Conservation (phyloP, 306 rosid species). For the Vigna nakashimae region DNA sequence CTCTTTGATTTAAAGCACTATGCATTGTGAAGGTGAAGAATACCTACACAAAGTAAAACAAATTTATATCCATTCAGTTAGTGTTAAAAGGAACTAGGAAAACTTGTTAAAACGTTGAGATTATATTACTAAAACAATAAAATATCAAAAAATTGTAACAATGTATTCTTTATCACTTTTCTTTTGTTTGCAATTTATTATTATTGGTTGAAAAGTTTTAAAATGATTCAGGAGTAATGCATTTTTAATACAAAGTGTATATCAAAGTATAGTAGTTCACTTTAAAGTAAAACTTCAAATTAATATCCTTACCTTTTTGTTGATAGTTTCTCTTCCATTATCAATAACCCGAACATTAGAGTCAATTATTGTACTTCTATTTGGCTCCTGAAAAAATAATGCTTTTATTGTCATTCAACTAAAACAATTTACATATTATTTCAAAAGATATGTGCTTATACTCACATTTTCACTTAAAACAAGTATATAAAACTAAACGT, state of each 20-base stretch:
- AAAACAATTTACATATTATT: not conserved
- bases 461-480: not conserved
- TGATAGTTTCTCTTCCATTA: slow-evolving; percentile 75
- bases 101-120: not conserved
- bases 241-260: not conserved
- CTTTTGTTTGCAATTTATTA: not conserved
- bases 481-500: not conserved
- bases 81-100: not conserved
- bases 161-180: not conserved
- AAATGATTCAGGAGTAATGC: no score
- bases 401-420: no score
- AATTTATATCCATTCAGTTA: not conserved
- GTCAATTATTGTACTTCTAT: slow-evolving; percentile 79
- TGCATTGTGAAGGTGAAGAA: slow-evolving; percentile 73
- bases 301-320: slow-evolving; percentile 63
- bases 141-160: not conserved
- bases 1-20: slow-evolving; percentile 67
- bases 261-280: not conserved
- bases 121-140: not conserved
- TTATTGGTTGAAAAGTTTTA: not conserved
- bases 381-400: slow-evolving; percentile 65
- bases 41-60: slow-evolving; percentile 55
- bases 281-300: not conserved
- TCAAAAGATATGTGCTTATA: not conserved
- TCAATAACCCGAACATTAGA: slow-evolving; percentile 66